Evolutionary conservation across 768 basidiomycete species (phyloP), one percentile per base, ranked within the genome.

Genomic region (Sarcodon aspratus): DNA sequence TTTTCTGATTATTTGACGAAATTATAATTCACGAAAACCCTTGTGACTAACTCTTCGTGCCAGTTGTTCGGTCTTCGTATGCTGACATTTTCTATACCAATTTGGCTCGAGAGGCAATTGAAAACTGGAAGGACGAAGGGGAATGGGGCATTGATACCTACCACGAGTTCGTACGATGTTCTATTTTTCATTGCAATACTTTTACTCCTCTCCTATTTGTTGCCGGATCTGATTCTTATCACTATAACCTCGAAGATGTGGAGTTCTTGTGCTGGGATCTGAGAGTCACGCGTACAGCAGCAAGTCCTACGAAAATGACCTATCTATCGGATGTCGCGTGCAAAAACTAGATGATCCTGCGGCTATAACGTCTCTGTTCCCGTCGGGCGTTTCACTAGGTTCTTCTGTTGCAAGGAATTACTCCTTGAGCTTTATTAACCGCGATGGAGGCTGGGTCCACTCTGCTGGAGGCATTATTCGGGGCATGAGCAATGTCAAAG

Each of bases 391-490:
- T 18, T 55, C 38, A 42, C 59, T 64, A 3, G 68, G 63, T 7
- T 9, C 13, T 8, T 15, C 40, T 9, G 15, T 42, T 27, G 27
- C 40, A 27, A 38, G 37, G 37, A 38, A 6, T 38, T 38, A 18
- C 18, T 54, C 64, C 11, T 69, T 75, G 48, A 60, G 66, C 7
- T 94, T 85, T 58, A 55, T 85, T 42, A 95, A 92, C 57, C 67
- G 66, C 7, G 80, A 86, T 35, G 78, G 85, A 1, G 93, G 93
- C 11, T 97, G 93, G 93, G 89, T 78, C 2, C 71, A 83, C 57
- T 89, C 93, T 1, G 69, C 73, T 1, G 75, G 82, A 58, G 89
- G 84, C 3, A 57, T 91, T 8, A 57, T 63, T 2, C 59, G 72
- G 9, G 64, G 87, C 50, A 73, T 82, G 46, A 59, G 64, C 31